phyloP scores from a whole-genome alignment of 2,329 filamentous ascomycete genomes.

The Colletotrichum horii region DNA sequence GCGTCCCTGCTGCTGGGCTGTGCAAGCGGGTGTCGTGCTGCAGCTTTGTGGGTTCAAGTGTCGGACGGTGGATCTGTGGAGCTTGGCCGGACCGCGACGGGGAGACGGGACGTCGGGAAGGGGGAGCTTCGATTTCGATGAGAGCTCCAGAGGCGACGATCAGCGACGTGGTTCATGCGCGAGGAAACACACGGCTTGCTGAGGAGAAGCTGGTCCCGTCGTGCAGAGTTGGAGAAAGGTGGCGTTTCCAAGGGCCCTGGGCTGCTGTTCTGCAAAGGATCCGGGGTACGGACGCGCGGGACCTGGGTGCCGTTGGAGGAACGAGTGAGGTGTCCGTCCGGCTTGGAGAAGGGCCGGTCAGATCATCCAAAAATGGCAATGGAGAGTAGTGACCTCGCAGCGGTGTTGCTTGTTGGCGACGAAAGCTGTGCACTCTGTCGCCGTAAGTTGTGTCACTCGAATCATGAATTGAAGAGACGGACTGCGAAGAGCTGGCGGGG shows the following conservation, averaged over 20 bases:
- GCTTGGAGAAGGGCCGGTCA: slow-evolving; percentile 2
- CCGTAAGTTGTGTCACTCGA: neutral
- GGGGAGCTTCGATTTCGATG: neutral
- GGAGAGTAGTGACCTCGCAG: neutral
- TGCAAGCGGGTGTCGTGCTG: neutral
- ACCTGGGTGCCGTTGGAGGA: neutral
- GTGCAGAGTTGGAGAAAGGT: neutral
- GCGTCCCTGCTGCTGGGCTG: neutral
- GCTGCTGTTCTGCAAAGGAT: neutral
- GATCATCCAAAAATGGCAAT: neutral
- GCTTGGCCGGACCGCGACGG: neutral
- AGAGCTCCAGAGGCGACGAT: neutral
- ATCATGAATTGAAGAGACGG: neutral
- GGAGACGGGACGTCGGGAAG: neutral
- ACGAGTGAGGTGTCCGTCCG: neutral
- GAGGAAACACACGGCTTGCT: neutral
- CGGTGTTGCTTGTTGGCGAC: neutral
- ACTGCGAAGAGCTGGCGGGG: neutral
- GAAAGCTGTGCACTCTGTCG: neutral
- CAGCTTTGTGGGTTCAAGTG: neutral
- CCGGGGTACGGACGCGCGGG: neutral
- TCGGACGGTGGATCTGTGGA: slow-evolving; percentile 15
- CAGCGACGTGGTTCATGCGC: neutral
- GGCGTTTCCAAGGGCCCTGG: neutral
- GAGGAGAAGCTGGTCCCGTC: neutral